Conservation (phyloP, 73 alveolate genomes). For the Stentor coeruleus region DNA sequence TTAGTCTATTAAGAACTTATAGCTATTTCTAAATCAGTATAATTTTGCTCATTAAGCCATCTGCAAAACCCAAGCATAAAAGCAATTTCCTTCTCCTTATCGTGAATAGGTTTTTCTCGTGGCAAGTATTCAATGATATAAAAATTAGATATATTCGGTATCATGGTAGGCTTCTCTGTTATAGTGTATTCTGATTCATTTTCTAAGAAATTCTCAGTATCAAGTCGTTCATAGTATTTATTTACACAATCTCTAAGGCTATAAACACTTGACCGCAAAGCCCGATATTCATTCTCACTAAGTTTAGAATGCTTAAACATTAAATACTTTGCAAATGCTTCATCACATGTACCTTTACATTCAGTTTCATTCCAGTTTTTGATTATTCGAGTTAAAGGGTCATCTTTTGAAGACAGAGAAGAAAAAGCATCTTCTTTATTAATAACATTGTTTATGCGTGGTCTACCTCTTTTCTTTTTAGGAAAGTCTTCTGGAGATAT, state of each 20-base stretch:
- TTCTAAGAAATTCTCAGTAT: not conserved
- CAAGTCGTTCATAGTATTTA: not conserved
- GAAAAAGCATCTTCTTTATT: not conserved
- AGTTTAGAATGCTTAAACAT: not conserved
- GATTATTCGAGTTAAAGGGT: not conserved
- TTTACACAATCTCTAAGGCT: not conserved
- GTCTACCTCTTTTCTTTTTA: conserved; percentile 11
- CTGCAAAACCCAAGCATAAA: not conserved
- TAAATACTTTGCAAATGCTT: not conserved
- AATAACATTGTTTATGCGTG: not conserved
- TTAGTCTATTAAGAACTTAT: too few species aligned
- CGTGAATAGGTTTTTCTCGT: not conserved
- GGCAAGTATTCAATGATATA: conserved; percentile 4
- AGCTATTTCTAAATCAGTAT: not conserved
- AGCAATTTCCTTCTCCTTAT: not conserved
- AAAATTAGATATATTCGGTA: not conserved
- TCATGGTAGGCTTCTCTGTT: not conserved
- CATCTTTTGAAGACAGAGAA: not conserved
- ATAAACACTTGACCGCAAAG: conserved; percentile 19
- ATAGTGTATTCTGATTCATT: not conserved
- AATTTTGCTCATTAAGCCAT: not conserved
- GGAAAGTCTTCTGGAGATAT: conserved; percentile 60
- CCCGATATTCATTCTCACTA: conserved; percentile 14
- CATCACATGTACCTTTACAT: not conserved
- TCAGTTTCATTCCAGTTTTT: not conserved